phyloP scores from a whole-genome alignment of 2,329 filamentous ascomycete species.

The Hansfordia pulvinata region DNA sequence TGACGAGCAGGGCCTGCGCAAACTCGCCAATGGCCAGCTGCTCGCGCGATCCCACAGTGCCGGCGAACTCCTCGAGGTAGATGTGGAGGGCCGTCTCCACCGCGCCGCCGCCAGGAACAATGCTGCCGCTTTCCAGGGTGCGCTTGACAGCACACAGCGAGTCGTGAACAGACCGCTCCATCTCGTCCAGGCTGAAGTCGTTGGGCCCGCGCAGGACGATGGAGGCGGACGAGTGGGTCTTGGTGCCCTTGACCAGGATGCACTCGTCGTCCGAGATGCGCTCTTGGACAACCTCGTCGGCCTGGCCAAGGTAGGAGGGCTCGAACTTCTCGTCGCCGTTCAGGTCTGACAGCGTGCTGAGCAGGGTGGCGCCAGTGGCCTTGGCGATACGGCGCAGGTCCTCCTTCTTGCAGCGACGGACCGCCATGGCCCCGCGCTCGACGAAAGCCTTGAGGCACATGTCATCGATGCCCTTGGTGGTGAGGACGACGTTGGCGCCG shows the following conservation, averaged over 20 bases:
- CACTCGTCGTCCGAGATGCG: conserved; percentile 98
- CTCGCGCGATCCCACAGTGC: conserved; percentile 91
- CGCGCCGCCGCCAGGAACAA: conserved; percentile 90
- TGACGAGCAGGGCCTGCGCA: conserved; percentile 81
- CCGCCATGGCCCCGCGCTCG: conserved; percentile 89
- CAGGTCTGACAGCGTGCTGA: conserved; percentile 87
- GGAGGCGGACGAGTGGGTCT: conserved; percentile 84
- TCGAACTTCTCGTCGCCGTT: conserved; percentile 98
- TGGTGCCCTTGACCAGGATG: conserved; percentile 92
- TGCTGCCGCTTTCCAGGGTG: conserved; percentile 89
- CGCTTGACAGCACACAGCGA: conserved; percentile 94
- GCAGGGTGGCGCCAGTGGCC: conserved; percentile 84
- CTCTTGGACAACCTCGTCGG: conserved; percentile 95
- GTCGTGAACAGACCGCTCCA: conserved; percentile 97
- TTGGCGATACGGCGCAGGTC: conserved; percentile 90
- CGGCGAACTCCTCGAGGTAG: conserved; percentile 96
- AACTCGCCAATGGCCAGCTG: conserved; percentile 98
- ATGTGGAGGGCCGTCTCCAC: conserved; percentile 99
- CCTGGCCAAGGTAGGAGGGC: conserved; percentile 72
- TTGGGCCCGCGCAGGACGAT: conserved; percentile 93
- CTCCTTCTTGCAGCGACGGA: conserved; percentile 96
- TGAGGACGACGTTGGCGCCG: conserved; percentile 89
- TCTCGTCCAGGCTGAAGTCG: conserved; percentile 94
- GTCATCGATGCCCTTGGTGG: conserved; percentile 97
- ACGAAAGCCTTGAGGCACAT: conserved; percentile 88